Percentiles rank a stretch among this genome's conserved stretches.
phyloP scores from a whole-genome alignment of 371 early-diverging fungal species.

The Coemansia sp. region DNA sequence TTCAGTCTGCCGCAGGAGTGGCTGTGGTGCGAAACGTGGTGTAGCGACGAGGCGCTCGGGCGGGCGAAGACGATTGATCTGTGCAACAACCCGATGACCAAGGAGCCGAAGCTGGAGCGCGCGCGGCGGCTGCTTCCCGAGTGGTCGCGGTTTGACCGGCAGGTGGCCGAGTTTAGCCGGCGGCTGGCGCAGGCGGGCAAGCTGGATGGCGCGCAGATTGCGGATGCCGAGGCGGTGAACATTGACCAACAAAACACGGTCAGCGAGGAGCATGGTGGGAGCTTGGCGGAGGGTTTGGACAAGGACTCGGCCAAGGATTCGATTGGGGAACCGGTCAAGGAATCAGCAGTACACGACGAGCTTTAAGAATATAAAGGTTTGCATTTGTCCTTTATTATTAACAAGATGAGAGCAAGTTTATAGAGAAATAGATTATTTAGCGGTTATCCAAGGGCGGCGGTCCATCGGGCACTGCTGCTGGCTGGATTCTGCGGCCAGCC shows the following conservation, averaged over 20 bases:
- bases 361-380: not conserved
- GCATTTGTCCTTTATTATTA: not conserved
- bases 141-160: constrained; percentile 79
- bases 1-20: constrained; percentile 92
- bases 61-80: constrained; percentile 95
- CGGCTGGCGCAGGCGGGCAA: constrained; percentile 31
- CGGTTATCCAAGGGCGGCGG: constrained; percentile 70
- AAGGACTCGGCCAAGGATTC: no score
- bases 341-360: not conserved
- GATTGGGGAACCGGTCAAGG: no score
- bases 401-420: not conserved
- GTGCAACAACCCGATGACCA: constrained; percentile 97
- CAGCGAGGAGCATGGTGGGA: no score
- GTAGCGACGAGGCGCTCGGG: constrained; percentile 76
- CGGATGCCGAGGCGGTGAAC: constrained; percentile 37
- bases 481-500: constrained; percentile 69
- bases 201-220: constrained; percentile 39
- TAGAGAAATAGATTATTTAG: constrained; percentile 16
- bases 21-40: constrained; percentile 99
- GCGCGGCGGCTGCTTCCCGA: constrained; percentile 91
- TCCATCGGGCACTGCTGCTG: constrained; percentile 84
- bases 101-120: constrained; percentile 93
- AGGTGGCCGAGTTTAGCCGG: constrained; percentile 55
- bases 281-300: no score
- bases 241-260: constrained; percentile 11